Percentiles rank a stretch among this genome's conserved stretches.
These are phyloP conservation scores for Pythium diclinum DNA, from an alignment of 352 stramenopile genomes.

Conservation along the genomic window DNA sequence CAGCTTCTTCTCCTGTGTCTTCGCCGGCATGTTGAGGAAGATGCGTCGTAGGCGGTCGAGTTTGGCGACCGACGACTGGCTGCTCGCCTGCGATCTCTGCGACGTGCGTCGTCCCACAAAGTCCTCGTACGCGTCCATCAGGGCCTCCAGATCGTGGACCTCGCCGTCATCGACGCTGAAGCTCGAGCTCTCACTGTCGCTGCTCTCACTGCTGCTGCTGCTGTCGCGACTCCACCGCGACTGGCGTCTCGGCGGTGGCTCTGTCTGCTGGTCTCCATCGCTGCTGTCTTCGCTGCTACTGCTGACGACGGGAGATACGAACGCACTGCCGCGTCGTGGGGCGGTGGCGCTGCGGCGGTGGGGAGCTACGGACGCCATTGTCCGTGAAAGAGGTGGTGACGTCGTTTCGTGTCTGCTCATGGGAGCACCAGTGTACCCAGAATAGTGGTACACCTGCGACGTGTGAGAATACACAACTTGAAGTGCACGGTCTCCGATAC, in stretches of 20 bases:
- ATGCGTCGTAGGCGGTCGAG: constrained; percentile 61
- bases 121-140: constrained; percentile 14
- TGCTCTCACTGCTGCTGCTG: constrained; percentile 18
- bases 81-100: not conserved
- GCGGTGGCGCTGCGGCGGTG: not conserved
- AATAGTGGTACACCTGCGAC: not conserved
- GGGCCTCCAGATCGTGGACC: not conserved
- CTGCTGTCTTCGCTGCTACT: not conserved
- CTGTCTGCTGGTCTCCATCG: not conserved
- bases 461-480: constrained; percentile 1
- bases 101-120: constrained; percentile 10
- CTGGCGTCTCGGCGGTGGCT: not conserved
- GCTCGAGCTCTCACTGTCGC: not conserved
- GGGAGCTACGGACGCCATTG: not conserved
- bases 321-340: constrained; percentile 14
- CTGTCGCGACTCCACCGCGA: constrained; percentile 14
- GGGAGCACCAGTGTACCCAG: not conserved
- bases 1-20: not conserved
- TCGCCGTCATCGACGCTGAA: not conserved
- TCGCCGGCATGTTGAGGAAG: constrained; percentile 55
- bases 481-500: not conserved
- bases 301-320: constrained; percentile 17
- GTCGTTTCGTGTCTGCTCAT: not conserved
- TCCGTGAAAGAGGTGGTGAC: not conserved
- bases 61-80: constrained; percentile 28